Evolutionary conservation across 1,139 yeast species (phyloP).

Genomic region (Yarrowia galli): DNA sequence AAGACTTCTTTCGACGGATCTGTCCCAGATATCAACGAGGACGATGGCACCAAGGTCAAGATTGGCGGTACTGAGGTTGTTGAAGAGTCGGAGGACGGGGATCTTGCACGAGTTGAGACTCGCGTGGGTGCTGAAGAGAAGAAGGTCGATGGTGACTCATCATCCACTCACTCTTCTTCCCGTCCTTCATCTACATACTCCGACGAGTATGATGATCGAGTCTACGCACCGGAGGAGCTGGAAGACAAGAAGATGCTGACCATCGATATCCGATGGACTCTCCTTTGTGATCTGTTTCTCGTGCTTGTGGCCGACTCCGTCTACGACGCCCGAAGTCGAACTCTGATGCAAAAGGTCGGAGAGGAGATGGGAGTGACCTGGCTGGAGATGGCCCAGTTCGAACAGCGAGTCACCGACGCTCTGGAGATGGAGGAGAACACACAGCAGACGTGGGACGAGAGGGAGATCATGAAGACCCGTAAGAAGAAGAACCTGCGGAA

Average conservation of each 20-base stretch:
- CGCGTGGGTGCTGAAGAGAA: neutral
- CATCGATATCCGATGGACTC: slow-evolving; percentile 89
- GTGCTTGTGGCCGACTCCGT: slow-evolving; percentile 81
- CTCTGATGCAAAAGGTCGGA: slow-evolving; percentile 74
- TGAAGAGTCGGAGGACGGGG: slow-evolving; percentile 23
- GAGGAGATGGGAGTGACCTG: slow-evolving; percentile 61
- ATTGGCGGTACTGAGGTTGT: slow-evolving; percentile 18
- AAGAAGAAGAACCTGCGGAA: slow-evolving; percentile 66
- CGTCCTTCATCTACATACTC: slow-evolving; percentile 23
- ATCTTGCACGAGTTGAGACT: slow-evolving; percentile 19
- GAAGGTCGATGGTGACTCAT: slow-evolving; percentile 3
- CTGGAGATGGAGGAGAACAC: slow-evolving; percentile 81
- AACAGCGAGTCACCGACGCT: slow-evolving; percentile 87
- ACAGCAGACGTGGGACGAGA: slow-evolving; percentile 79
- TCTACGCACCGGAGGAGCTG: slow-evolving; percentile 42
- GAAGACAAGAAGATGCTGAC: slow-evolving; percentile 52
- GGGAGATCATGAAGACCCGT: slow-evolving; percentile 71
- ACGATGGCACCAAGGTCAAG: slow-evolving; percentile 20
- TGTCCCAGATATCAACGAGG: neutral
- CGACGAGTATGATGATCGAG: slow-evolving; percentile 34
- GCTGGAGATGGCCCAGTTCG: slow-evolving; percentile 85
- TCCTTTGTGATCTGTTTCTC: slow-evolving; percentile 86
- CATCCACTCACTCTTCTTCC: slow-evolving; percentile 16
- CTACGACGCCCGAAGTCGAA: slow-evolving; percentile 88
- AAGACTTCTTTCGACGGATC: neutral